These are phyloP conservation scores for Aspergillus avenaceus DNA, from an alignment of 495 filamentous ascomycete species.

Conservation along the genomic window DNA sequence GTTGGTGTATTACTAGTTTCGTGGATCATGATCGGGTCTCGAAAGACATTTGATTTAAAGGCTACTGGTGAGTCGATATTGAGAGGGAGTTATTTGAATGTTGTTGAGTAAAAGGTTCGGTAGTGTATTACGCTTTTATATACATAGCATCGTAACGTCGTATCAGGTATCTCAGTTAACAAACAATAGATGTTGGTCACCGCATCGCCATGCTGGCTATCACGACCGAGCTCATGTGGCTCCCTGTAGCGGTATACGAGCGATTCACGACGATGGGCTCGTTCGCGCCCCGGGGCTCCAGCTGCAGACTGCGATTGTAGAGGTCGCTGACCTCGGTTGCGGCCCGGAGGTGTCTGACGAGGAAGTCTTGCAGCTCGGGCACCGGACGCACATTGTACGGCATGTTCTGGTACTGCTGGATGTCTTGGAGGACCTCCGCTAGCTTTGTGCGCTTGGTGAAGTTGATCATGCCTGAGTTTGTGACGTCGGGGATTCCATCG, in stretches of 20 bases:
- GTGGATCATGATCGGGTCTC: too few relatives aligned
- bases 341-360: slow-evolving; percentile 76
- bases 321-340: slow-evolving; percentile 86
- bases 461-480: slow-evolving; percentile 86
- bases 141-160: neutral
- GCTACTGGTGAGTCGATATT: too few relatives aligned
- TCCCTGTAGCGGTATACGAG: slow-evolving; percentile 47
- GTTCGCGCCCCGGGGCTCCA: slow-evolving; percentile 84
- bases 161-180: neutral
- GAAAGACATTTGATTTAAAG: too few relatives aligned
- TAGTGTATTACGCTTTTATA: too few relatives aligned
- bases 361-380: slow-evolving; percentile 86
- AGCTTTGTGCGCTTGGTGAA: slow-evolving; percentile 90
- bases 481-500: slow-evolving; percentile 88
- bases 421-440: slow-evolving; percentile 87
- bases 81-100: too few relatives aligned
- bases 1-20: too few relatives aligned
- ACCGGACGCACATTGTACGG: slow-evolving; percentile 81
- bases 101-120: too few relatives aligned
- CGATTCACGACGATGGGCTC: slow-evolving; percentile 55
- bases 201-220: slow-evolving; percentile 24
- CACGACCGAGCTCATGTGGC: slow-evolving; percentile 29
- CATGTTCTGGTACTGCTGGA: slow-evolving; percentile 87
- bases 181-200: too few relatives aligned
- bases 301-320: slow-evolving; percentile 81